These are phyloP conservation scores for Isatis tinctoria DNA, from an alignment of 345 rosid genomes.

Conservation along the genomic window DNA sequence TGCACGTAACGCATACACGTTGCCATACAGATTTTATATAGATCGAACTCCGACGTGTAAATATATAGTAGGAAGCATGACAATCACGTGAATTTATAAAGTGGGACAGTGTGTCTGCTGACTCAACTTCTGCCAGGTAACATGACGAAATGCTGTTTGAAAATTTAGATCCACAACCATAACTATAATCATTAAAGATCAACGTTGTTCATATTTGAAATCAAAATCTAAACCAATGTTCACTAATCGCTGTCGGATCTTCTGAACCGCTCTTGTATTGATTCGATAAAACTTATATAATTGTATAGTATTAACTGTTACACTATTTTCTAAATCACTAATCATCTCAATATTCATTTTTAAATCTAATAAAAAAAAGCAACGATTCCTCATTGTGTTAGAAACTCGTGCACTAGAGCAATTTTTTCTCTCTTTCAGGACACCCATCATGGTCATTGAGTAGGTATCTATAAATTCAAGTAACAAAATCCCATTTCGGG, in stretches of 20 bases:
- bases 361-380: too few relatives aligned
- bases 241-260: not conserved
- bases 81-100: conserved; percentile 22
- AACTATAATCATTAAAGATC: not conserved
- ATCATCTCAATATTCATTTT: too few relatives aligned
- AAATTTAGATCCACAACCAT: not conserved
- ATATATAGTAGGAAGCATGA: conserved; percentile 8
- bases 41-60: not conserved
- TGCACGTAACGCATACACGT: conserved; percentile 11
- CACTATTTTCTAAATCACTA: too few relatives aligned
- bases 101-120: conserved; percentile 18
- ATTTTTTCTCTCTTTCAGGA: too few relatives aligned
- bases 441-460: too few relatives aligned
- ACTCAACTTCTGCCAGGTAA: not conserved
- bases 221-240: not conserved
- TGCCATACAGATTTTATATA: not conserved
- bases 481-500: too few relatives aligned
- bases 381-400: too few relatives aligned
- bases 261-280: not conserved
- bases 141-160: not conserved
- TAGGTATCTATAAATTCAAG: too few relatives aligned
- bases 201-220: not conserved
- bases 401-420: too few relatives aligned
- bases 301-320: too few relatives aligned
- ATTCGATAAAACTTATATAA: too few relatives aligned